Base-by-base conservation (phyloP, 495 filamentous ascomycete species). In the Aspergillus ellipticus region DNA sequence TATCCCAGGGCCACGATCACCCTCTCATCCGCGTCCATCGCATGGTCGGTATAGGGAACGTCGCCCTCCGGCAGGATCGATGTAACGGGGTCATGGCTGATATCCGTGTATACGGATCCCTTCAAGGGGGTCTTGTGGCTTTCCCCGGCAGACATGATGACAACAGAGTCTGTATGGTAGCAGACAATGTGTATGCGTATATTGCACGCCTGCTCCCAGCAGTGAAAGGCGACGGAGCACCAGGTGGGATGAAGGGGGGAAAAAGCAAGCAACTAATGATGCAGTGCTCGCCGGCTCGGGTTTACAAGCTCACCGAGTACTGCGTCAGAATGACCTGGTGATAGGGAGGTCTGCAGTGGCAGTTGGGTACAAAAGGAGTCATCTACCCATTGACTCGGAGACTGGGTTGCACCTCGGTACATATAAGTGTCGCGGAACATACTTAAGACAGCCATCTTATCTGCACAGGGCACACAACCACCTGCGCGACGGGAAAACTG, bases 1-100 rank as follows among this genome's bases (percentile, higher is more conserved):
- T 90, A 90, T 15, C 88, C 88, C 42, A 92, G 73, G 0, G 86
- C 85, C 8, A 79, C 79, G 15, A 92, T 81, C 16, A 85, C 81
- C 51, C 86, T 79, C 60, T 90, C 88, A 65, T 91, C 88, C 5
- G 78, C 78, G 37, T 74, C 67, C 66, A 79, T 70, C 4, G 63
- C 74, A 66, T 77, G 76, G 52, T 81, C 75, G 17, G 78, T 72
- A 53, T 77, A 69, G 35, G 86, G 85, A 8, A 87, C 63, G 54
- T 89, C 87, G 37, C 85, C 84, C 51, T 82, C 76, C 8, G 76
- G 67, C n/a, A 90, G 77, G 10, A 89, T 76, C 1, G 86, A 87
- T 1, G 87, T 89, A 53, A 90, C 88, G 8, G 79, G 81, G 28
- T 78, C 82, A 61, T 82, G 69, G 20, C 74, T 67, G 54, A 74